These are phyloP conservation scores for Calonectria honghensis DNA, from an alignment of 2,329 filamentous ascomycete species.

Conservation along the genomic window DNA sequence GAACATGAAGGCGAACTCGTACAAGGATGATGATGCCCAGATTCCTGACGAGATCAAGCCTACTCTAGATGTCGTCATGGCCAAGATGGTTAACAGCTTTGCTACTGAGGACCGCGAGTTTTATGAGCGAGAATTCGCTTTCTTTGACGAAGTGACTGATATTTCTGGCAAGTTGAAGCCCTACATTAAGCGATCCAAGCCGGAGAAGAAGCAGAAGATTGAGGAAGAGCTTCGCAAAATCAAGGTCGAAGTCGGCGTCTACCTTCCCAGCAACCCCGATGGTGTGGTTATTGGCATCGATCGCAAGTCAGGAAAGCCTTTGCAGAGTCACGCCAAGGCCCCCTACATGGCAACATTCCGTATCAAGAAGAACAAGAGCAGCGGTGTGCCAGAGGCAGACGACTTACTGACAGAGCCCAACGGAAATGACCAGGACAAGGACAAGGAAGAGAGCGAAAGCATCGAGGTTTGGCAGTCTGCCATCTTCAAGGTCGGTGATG, in stretches of 20 bases:
- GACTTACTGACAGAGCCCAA: conserved; percentile 70
- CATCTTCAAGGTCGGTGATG: conserved; percentile 99
- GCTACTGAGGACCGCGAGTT: conserved; percentile 86
- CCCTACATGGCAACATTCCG: conserved; percentile 99
- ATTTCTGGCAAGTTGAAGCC: conserved; percentile 98
- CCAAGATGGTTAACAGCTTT: conserved; percentile 88
- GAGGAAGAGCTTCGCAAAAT: conserved; percentile 99
- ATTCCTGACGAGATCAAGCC: conserved; percentile 95
- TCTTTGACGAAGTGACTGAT: conserved; percentile 96
- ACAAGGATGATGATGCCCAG: conserved; percentile 95
- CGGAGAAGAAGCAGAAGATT: conserved; percentile 99
- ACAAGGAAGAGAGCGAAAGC: conserved; percentile 71
- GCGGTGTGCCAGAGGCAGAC: conserved; percentile 70
- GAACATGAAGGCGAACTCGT: conserved; percentile 99
- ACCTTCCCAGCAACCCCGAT: conserved; percentile 97
- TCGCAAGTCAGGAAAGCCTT: conserved; percentile 95
- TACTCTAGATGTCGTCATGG: conserved; percentile 92
- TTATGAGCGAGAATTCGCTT: conserved; percentile 96
- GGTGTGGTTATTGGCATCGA: conserved; percentile 98
- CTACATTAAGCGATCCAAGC: conserved; percentile 92
- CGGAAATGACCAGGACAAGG: conserved; percentile 58
- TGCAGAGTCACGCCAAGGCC: conserved; percentile 98
- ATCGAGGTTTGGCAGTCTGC: conserved; percentile 99
- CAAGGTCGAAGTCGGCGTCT: conserved; percentile 96
- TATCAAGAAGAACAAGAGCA: conserved; percentile 85